Conservation (phyloP, 1,139 yeast species). For the Lodderomyces margitis region DNA sequence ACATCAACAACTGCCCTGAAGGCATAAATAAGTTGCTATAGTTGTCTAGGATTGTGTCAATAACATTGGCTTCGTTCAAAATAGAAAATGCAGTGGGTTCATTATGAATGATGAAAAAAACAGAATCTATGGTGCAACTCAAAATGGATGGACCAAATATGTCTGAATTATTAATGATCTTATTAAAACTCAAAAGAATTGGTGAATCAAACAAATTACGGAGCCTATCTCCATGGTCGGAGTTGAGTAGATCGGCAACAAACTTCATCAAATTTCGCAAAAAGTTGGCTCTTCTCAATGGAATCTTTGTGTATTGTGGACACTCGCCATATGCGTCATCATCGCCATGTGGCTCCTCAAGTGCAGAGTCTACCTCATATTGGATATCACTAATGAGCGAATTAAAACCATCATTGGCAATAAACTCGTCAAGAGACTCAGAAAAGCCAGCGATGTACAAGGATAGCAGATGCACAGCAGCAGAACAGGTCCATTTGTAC, state of each 20-base stretch:
- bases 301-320: constrained; percentile 52
- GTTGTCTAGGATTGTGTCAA: constrained; percentile 60
- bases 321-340: constrained; percentile 35
- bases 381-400: constrained; percentile 59
- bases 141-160: constrained; percentile 72
- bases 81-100: constrained; percentile 90
- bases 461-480: constrained; percentile 63
- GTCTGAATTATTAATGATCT: constrained; percentile 54
- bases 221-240: constrained; percentile 80
- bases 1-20: constrained; percentile 55
- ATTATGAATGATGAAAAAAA: constrained; percentile 75
- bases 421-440: constrained; percentile 57
- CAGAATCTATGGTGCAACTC: constrained; percentile 61
- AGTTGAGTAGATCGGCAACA: constrained; percentile 60
- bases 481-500: constrained; percentile 59
- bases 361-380: constrained; percentile 66
- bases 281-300: constrained; percentile 64
- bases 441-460: constrained; percentile 48
- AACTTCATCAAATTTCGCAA: constrained; percentile 59
- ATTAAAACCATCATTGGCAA: constrained; percentile 64
- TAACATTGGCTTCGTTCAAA: constrained; percentile 73
- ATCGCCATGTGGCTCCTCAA: constrained; percentile 53
- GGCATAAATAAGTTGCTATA: constrained; percentile 54
- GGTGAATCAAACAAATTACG: constrained; percentile 87
- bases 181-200: constrained; percentile 58